These are phyloP conservation scores for Hordeum vulgare DNA, from an alignment of 176 grass and related monocot species.

Conservation along the genomic window DNA sequence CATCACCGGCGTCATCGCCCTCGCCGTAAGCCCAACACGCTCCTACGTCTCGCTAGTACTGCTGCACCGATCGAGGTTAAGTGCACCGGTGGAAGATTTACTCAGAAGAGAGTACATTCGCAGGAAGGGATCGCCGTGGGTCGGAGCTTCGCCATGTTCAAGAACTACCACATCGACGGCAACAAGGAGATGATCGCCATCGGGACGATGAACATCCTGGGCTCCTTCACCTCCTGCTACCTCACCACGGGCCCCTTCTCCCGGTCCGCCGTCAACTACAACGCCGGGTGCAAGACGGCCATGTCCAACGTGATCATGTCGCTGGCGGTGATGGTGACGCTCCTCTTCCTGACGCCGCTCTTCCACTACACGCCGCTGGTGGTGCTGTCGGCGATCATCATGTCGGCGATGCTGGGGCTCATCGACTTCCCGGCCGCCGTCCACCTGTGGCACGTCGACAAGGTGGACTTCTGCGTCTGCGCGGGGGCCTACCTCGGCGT, in stretches of 20 bases:
- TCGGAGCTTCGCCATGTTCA: conserved; percentile 92
- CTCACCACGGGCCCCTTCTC: conserved; percentile 93
- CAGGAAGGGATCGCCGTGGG: conserved; percentile 98
- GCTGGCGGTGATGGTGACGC: conserved; percentile 72
- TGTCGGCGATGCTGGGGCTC: conserved; percentile 81
- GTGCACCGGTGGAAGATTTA: background rate
- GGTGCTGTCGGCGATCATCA: conserved; percentile 92
- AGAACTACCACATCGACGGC: conserved; percentile 96
- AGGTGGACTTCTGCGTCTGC: conserved; percentile 96
- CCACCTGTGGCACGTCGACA: conserved; percentile 92
- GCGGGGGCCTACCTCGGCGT: conserved; percentile 81
- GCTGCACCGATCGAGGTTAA: background rate
- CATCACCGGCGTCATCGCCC: conserved; percentile 78
- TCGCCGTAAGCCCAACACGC: conserved; percentile 49
- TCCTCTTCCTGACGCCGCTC: conserved; percentile 85
- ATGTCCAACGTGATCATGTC: conserved; percentile 97
- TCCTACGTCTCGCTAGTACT: background rate
- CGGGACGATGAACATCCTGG: conserved; percentile 83
- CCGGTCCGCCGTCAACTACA: conserved; percentile 88
- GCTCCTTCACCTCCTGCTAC: conserved; percentile 93
- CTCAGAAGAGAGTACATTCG: background rate
- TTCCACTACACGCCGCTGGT: conserved; percentile 97
- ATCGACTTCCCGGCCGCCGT: conserved; percentile 73
- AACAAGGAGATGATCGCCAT: conserved; percentile 99
- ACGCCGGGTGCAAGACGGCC: conserved; percentile 93